Conservation (phyloP, 1,139 yeast genomes). For the Geotrichum citri-aurantii region DNA sequence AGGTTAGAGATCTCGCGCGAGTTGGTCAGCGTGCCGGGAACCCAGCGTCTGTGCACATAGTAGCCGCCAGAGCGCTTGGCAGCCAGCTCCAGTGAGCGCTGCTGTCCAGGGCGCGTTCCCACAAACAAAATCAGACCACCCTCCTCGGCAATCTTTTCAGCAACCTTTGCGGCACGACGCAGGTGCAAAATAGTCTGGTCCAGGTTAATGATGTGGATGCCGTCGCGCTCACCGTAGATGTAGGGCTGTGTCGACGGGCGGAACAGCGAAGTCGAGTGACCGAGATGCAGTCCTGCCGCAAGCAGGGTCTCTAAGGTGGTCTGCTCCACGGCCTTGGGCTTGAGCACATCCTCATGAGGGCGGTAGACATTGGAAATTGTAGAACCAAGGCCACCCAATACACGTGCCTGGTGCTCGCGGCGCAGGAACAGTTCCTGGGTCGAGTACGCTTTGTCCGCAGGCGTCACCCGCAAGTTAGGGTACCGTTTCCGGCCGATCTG, state of each 20-base stretch:
- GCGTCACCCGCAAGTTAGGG: conserved; percentile 38
- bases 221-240: conserved; percentile 81
- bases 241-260: conserved; percentile 85
- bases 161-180: conserved; percentile 73
- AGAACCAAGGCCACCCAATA: conserved; percentile 58
- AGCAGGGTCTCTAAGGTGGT: conserved; percentile 62
- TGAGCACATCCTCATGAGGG: conserved; percentile 60
- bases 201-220: conserved; percentile 81
- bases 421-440: conserved; percentile 72
- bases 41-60: conserved; percentile 83
- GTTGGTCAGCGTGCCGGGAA: conserved; percentile 91
- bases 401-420: conserved; percentile 52
- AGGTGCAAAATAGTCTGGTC: conserved; percentile 73
- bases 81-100: conserved; percentile 68
- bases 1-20: conserved; percentile 60
- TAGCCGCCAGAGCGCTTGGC: conserved; percentile 74
- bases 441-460: conserved; percentile 50
- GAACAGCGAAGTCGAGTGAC: conserved; percentile 76
- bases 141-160: conserved; percentile 70
- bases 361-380: conserved; percentile 54
- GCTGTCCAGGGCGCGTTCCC: conserved; percentile 79
- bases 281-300: conserved; percentile 94
- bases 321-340: conserved; percentile 53
- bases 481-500: conserved; percentile 23
- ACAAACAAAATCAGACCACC: conserved; percentile 84